Evolutionary conservation across 352 stramenopile species (phyloP), one percentile per base, ranked within the genome.

Genomic region (Globisporangium nagaii): DNA sequence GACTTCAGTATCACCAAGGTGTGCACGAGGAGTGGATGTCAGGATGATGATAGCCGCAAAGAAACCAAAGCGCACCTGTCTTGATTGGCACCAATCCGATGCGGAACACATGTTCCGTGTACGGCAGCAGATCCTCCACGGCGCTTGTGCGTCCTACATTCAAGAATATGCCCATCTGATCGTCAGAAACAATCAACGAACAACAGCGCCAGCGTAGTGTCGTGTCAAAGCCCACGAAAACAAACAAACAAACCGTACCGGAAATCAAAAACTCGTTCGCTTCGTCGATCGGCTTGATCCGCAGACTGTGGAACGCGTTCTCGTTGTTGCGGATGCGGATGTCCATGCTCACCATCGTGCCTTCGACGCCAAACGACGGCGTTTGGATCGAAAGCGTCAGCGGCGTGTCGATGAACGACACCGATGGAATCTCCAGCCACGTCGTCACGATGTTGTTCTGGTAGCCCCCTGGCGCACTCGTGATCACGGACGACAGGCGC

Each of bases 191-290:
- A 31, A 27, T 30, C 27, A 22, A 24, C 11, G n/a, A n/a, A n/a
- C n/a, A n/a, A n/a, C n/a, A n/a, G n/a, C n/a, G n/a, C n/a, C n/a
- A n/a, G n/a, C n/a, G n/a, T n/a, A n/a, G n/a, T n/a, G n/a, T n/a
- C n/a, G n/a, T 4, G 4, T 30, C 36, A 15, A 8, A 27, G 19
- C 13, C 1, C 20, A 37, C 19, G 6, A n/a, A 27, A 28, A 37
- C 3, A 20, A 41, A 19, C n/a, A 34, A 25, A 46, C 32, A 11
- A 42, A 34, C 20, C 46, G 44, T 53, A 82, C 72, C 84, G 25
- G 81, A 73, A 28, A 94, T 80, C 53, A 92, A 75, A 63, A 93
- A 93, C 41, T 89, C 73, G 11, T 67, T 72, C 15, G 75, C 84
- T 6, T 85, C 71, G 57, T 90, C 74, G 20, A 88, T 67, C 1